A percentile compares a stretch with the other conserved stretches of the same genome.
Evolutionary conservation across 1,284 basidiomycete genomes (phyloP).

Genomic region (Fistulina hepatica): DNA sequence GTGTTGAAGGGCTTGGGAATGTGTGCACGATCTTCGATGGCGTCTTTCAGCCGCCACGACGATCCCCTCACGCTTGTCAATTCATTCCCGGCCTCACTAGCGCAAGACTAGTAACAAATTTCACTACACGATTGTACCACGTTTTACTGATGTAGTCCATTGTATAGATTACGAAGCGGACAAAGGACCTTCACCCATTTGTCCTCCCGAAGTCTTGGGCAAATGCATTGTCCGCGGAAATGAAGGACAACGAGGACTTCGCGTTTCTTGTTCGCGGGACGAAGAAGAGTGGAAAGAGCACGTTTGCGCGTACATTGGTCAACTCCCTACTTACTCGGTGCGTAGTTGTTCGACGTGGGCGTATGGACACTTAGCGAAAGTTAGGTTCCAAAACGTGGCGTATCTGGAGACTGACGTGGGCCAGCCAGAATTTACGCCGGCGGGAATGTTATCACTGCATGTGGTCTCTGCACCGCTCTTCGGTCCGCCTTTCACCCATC

Average conservation of each 20-base stretch:
- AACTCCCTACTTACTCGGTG: constrained; percentile 58
- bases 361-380: too few species aligned
- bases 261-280: constrained; percentile 69
- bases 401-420: constrained; percentile 90
- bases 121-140: too few species aligned
- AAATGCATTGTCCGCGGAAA: constrained; percentile 29
- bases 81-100: too few species aligned
- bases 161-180: constrained; percentile 31
- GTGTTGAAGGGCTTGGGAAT: constrained; percentile 51
- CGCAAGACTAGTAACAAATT: too few species aligned
- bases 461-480: constrained; percentile 59
- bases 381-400: constrained; percentile 67
- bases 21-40: constrained; percentile 52
- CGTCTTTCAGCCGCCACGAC: constrained; percentile 35
- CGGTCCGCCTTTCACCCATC: constrained; percentile 82
- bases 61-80: too few species aligned
- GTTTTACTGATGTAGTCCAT: too few species aligned
- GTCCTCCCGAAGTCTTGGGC: constrained; percentile 50
- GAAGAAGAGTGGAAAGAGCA: constrained; percentile 86
- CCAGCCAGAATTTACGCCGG: constrained; percentile 88
- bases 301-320: constrained; percentile 66
- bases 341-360: constrained; percentile 14
- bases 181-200: constrained; percentile 38
- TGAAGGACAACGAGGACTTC: constrained; percentile 15
- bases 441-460: constrained; percentile 77